Percentiles rank a stretch among this genome's conserved stretches.
Evolutionary conservation across 1,284 basidiomycete genomes (phyloP).

Genomic region (Pisolithus thermaeus): DNA sequence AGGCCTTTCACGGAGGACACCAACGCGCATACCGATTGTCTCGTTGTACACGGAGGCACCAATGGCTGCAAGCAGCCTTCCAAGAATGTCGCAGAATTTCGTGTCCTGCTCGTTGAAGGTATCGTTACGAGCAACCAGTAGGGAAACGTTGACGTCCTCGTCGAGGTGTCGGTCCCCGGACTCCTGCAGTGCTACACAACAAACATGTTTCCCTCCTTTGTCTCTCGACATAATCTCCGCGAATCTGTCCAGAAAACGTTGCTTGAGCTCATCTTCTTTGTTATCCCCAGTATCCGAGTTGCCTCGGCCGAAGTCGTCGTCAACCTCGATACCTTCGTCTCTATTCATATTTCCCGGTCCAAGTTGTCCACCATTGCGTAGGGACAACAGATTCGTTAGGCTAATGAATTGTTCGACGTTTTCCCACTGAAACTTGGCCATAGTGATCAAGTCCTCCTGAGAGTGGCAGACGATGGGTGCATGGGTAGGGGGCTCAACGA

Average conservation of each 20-base stretch:
- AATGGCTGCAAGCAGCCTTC: background rate
- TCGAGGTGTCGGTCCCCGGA: background rate
- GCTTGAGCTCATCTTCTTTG: slow-evolving; percentile 1
- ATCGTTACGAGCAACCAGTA: slow-evolving; percentile 1
- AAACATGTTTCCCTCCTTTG: background rate
- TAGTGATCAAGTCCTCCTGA: background rate
- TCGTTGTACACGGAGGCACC: background rate
- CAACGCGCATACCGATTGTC: background rate
- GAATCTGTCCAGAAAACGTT: slow-evolving; percentile 1
- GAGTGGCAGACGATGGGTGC: no score
- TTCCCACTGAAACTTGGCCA: background rate
- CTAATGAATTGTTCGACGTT: background rate
- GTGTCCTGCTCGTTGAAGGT: background rate
- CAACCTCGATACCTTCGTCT: background rate
- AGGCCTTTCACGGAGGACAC: background rate
- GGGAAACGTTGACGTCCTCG: background rate
- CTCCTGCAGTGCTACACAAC: slow-evolving; percentile 1
- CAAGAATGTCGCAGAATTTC: background rate
- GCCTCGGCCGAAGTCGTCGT: background rate
- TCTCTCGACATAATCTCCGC: slow-evolving; percentile 1
- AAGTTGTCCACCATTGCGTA: background rate
- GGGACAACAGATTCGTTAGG: background rate
- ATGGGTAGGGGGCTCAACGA: no score
- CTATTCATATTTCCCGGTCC: background rate
- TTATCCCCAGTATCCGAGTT: background rate